Conservation (phyloP, 768 basidiomycete genomes). For the Boletales sp. region DNA sequence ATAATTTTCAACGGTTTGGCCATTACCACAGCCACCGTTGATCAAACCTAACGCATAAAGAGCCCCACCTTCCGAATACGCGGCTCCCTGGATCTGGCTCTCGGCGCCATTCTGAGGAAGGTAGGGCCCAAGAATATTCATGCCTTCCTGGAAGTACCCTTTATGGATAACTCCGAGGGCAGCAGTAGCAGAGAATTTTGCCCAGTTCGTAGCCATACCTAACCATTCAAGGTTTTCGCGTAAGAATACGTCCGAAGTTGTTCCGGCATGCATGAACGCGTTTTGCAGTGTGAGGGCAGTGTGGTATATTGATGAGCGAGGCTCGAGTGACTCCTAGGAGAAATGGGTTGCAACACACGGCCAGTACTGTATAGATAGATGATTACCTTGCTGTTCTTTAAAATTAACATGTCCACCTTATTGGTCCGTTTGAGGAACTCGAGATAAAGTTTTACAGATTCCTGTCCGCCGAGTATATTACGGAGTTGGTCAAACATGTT, state of each 20-base stretch:
- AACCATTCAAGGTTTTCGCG: constrained; percentile 98
- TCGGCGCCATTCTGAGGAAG: constrained; percentile 78
- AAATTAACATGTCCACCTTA: constrained; percentile 84
- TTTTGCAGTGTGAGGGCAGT: constrained; percentile 95
- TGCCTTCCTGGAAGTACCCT: constrained; percentile 91
- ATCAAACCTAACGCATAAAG: constrained; percentile 93
- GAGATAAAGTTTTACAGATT: constrained; percentile 88
- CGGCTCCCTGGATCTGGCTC: constrained; percentile 71
- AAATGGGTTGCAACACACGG: constrained; percentile 3
- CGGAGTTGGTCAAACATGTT: constrained; percentile 71
- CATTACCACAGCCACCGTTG: constrained; percentile 84
- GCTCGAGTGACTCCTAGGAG: constrained; percentile 78
- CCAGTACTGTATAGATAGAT: not conserved
- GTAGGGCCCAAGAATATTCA: constrained; percentile 90
- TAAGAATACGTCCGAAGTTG: constrained; percentile 90
- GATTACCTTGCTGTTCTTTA: constrained; percentile 86
- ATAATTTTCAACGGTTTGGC: constrained; percentile 64
- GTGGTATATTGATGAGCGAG: constrained; percentile 96
- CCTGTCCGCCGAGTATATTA: constrained; percentile 84
- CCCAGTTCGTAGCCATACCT: constrained; percentile 93
- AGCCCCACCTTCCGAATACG: constrained; percentile 95
- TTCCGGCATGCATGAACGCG: constrained; percentile 98
- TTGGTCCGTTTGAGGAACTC: constrained; percentile 96
- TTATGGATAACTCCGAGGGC: constrained; percentile 97
- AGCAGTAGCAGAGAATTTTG: constrained; percentile 96